A percentile compares a stretch with the other conserved stretches of the same genome.
These are phyloP conservation scores for Thalia dealbata DNA, from an alignment of 176 grass and related monocot genomes.

Conservation along the genomic window DNA sequence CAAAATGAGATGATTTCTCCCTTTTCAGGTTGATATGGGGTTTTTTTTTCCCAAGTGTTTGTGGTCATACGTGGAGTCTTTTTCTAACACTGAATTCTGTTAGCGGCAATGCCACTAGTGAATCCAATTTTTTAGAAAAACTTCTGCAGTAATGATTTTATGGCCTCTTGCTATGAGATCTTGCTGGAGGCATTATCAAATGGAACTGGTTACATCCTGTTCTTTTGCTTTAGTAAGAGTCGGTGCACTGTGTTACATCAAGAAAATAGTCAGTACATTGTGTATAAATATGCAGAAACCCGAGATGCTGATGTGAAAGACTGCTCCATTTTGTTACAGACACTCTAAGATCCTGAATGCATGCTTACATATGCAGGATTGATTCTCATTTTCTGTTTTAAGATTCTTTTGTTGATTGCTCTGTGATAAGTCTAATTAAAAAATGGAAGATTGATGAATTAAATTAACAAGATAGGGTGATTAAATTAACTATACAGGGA, in stretches of 20 bases:
- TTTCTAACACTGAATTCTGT: not conserved
- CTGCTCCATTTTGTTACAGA: not conserved
- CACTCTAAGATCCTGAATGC: not conserved
- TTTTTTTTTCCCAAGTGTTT: not conserved
- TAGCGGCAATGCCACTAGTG: not conserved
- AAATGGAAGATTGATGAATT: not conserved
- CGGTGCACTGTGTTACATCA: not conserved
- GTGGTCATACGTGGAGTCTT: not conserved
- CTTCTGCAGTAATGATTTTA: not conserved
- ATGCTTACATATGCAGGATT: not conserved
- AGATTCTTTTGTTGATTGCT: not conserved
- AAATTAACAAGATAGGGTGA: not conserved
- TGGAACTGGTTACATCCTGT: not conserved
- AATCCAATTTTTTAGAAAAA: not conserved
- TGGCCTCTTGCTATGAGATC: not conserved
- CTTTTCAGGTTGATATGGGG: not conserved
- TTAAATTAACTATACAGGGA: too few species aligned
- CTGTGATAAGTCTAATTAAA: not conserved
- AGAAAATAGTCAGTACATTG: not conserved
- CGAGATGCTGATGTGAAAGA: not conserved
- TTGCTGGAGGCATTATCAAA: not conserved
- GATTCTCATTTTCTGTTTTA: not conserved
- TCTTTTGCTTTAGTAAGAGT: not conserved
- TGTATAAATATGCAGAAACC: not conserved
- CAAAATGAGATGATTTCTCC: not conserved